Base-by-base conservation (phyloP, 2,329 filamentous ascomycete species). In the Alternaria sp. region DNA sequence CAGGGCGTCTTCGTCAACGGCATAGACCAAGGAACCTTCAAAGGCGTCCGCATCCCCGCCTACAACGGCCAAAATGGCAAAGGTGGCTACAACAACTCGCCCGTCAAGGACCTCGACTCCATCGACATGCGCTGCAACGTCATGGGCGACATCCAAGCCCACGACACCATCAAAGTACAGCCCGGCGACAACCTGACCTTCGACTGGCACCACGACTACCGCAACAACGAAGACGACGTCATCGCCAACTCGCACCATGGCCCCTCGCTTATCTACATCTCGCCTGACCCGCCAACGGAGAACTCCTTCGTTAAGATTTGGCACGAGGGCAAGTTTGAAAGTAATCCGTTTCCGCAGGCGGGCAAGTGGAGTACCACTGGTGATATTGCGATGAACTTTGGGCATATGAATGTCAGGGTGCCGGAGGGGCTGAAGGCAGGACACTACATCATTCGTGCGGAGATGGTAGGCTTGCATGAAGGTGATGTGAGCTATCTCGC, bases 401-500 rank as follows among this genome's bases (percentile, higher is more conserved):
- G 73, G 0, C 69, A 70, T 26, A 77, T 76, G 75, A 75, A 75
- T 51, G 63, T 75, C 1, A 61, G 75, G 5, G 71, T 82, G 25
- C 80, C 79, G 0, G 68, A 72, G 14, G 76, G 70, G 4, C 64
- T 82, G 25, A 80, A 79, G 60, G 70, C 79, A 21, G 80, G 79
- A 30, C 68, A 75, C 73, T 83, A 84, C 61, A 74, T 83, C 26
- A 71, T 83, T 60, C 78, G 82, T 28, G 76, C 77, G 15, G 81
- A 83, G 68, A 80, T 83, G 68, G 81, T 83, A 55, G 81, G 79
- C n/a, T 74, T 83, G 25, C 81, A 83, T 49, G 79, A 82, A 62
- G 77, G 74, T 44, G 71, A 74, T 61, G 63, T 72, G 47, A 68
- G 74, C 11, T 78, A 74, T 57, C 74, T 71, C 41, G 56, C 65